Conservation (phyloP, 169 alveolate genomes). For the Cryptosporidium canis region DNA sequence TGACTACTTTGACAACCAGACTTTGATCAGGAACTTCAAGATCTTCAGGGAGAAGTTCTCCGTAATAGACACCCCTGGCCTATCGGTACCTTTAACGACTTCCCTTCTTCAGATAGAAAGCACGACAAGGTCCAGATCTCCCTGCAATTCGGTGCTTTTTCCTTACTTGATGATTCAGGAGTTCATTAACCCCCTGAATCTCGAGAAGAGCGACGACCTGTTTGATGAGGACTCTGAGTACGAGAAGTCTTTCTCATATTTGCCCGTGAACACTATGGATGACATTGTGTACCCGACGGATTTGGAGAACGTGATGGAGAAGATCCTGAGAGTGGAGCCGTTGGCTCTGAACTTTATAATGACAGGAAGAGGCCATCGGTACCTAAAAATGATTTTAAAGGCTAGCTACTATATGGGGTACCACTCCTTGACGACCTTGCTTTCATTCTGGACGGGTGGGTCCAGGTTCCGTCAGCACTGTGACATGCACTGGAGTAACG, state of each 20-base stretch:
- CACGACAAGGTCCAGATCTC: not conserved
- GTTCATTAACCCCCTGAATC: conserved; percentile 28
- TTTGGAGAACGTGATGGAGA: not conserved
- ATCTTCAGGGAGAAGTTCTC: conserved; percentile 45
- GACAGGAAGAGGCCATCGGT: conserved; percentile 14
- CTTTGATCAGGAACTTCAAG: conserved; percentile 10
- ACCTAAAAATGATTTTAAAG: not conserved
- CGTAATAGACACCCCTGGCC: not conserved
- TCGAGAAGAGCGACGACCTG: not conserved
- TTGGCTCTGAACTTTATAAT: conserved; percentile 10
- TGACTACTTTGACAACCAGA: not conserved
- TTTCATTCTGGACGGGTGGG: conserved; percentile 60
- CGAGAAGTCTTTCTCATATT: not conserved
- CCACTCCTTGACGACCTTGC: not conserved
- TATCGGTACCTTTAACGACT: conserved; percentile 28
- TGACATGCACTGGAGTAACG: conserved; percentile 31
- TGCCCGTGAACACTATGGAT: conserved; percentile 1
- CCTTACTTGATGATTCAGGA: conserved; percentile 52
- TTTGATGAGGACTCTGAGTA: not conserved
- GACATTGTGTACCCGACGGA: conserved; percentile 14
- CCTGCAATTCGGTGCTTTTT: conserved; percentile 13
- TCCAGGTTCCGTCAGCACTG: conserved; percentile 46
- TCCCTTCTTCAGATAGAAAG: conserved; percentile 21
- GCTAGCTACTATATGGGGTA: conserved; percentile 13
- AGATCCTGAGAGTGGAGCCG: conserved; percentile 4